A percentile compares a stretch with the other conserved stretches of the same genome.
Conservation (phyloP, 352 stramenopile species). For the Globisporangium lucens region DNA sequence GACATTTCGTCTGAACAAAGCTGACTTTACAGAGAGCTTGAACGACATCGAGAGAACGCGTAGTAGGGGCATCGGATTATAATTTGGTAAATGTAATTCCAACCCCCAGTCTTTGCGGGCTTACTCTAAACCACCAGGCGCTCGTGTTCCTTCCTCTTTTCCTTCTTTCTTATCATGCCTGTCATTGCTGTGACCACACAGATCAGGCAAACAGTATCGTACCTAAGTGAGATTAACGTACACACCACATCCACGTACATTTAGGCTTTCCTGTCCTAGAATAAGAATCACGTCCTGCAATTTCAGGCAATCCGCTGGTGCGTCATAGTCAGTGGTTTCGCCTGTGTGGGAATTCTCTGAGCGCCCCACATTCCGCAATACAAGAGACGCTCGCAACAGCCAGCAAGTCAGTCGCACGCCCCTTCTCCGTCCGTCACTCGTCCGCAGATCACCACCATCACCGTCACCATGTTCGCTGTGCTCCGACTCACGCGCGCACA, state of each 20-base stretch:
- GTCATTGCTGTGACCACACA: not conserved
- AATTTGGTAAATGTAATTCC: constrained; percentile 35
- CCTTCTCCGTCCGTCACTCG: not conserved
- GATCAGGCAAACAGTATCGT: not conserved
- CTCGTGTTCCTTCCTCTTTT: not conserved
- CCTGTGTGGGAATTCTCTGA: constrained; percentile 6
- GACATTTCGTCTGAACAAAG: not conserved
- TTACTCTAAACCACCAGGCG: constrained; percentile 2
- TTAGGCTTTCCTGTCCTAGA: not conserved
- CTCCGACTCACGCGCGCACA: constrained; percentile 46
- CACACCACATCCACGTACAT: not conserved
- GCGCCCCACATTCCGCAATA: not conserved
- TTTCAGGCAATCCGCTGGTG: not conserved
- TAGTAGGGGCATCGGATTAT: constrained; percentile 27
- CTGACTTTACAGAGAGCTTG: not conserved
- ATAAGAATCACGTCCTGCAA: not conserved
- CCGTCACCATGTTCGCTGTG: constrained; percentile 22
- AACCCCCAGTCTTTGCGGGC: constrained; percentile 32
- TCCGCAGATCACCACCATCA: not conserved
- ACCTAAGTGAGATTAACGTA: not conserved
- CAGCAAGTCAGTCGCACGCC: not conserved
- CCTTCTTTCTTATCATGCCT: not conserved
- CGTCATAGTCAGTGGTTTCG: constrained; percentile 10
- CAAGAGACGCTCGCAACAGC: not conserved
- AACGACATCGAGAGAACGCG: constrained; percentile 17